phyloP scores from a whole-genome alignment of 768 basidiomycete species.

The Chalciporus sphaerocephalus region DNA sequence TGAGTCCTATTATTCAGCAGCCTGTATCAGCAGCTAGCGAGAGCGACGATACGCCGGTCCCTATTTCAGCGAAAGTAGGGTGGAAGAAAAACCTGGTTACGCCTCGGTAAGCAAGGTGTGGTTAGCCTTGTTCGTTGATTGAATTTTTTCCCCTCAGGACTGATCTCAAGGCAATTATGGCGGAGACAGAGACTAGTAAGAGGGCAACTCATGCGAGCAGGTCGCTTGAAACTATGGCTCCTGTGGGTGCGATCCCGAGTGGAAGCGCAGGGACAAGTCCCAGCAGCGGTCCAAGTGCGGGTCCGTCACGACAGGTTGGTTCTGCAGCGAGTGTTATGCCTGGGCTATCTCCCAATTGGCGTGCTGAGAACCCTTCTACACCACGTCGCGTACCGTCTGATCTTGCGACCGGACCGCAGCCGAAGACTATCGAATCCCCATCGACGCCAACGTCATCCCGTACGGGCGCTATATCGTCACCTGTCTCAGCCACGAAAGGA shows the following conservation, averaged over 20 bases:
- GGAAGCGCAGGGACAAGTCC: neutral
- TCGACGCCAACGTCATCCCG: neutral
- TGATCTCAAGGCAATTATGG: conserved; percentile 85
- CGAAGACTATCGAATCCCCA: neutral
- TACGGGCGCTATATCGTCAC: conserved; percentile 6
- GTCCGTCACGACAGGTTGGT: conserved; percentile 1
- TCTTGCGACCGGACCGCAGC: conserved; percentile 7
- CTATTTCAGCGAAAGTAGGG: conserved; percentile 26
- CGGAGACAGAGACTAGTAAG: conserved; percentile 53
- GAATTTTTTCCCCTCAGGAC: conserved; percentile 42
- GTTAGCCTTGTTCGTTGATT: conserved; percentile 8
- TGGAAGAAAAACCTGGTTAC: conserved; percentile 46
- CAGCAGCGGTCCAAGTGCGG: neutral
- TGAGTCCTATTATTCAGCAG: conserved; percentile 15
- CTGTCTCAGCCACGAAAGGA: conserved; percentile 21
- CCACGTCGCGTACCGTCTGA: conserved; percentile 11
- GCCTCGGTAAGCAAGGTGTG: conserved; percentile 44
- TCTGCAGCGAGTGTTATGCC: conserved; percentile 1
- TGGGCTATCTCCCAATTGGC: conserved; percentile 5
- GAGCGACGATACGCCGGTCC: neutral
- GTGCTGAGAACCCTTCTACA: neutral
- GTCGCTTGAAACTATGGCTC: neutral
- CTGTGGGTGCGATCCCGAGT: neutral
- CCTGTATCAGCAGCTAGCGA: neutral
- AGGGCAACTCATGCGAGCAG: conserved; percentile 4